phyloP scores from a whole-genome alignment of 2,329 filamentous ascomycete genomes.

The Ascochyta rabiei region DNA sequence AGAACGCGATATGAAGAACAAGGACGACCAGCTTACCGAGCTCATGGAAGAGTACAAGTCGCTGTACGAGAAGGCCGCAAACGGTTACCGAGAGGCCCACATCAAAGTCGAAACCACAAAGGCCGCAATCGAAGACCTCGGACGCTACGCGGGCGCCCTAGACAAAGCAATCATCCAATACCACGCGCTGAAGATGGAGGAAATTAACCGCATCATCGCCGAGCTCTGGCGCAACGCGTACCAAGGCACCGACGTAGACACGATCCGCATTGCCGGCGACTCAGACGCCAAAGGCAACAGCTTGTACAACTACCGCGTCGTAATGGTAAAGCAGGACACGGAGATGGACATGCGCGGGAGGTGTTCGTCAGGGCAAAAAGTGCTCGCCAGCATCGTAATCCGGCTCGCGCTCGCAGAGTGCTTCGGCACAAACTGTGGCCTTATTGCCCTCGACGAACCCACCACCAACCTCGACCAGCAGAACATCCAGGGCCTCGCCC shows the following conservation, averaged over 20 bases:
- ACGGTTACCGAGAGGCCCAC: slow-evolving; percentile 83
- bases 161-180: slow-evolving; percentile 98
- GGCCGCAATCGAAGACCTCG: slow-evolving; percentile 88
- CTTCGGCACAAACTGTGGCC: slow-evolving; percentile 92
- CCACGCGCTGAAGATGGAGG: slow-evolving; percentile 95
- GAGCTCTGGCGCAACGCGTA: slow-evolving; percentile 98
- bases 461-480: slow-evolving; percentile 96
- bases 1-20: slow-evolving; percentile 79
- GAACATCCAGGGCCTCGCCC: slow-evolving; percentile 89
- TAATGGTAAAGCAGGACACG: slow-evolving; percentile 95
- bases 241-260: slow-evolving; percentile 95
- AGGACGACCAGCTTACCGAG: slow-evolving; percentile 78
- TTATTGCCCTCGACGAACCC: slow-evolving; percentile 96
- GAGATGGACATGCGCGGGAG: slow-evolving; percentile 99
- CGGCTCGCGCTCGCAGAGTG: slow-evolving; percentile 94
- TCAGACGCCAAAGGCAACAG: slow-evolving; percentile 78
- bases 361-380: slow-evolving; percentile 95
- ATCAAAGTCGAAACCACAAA: slow-evolving; percentile 91
- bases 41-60: slow-evolving; percentile 81
- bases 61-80: slow-evolving; percentile 82
- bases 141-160: slow-evolving; percentile 79
- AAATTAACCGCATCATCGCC: slow-evolving; percentile 92
- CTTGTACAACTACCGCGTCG: slow-evolving; percentile 94
- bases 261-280: slow-evolving; percentile 92
- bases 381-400: slow-evolving; percentile 96